Evolutionary conservation across 1,284 basidiomycete genomes (phyloP).

Genomic region (Puccinia triticina): DNA sequence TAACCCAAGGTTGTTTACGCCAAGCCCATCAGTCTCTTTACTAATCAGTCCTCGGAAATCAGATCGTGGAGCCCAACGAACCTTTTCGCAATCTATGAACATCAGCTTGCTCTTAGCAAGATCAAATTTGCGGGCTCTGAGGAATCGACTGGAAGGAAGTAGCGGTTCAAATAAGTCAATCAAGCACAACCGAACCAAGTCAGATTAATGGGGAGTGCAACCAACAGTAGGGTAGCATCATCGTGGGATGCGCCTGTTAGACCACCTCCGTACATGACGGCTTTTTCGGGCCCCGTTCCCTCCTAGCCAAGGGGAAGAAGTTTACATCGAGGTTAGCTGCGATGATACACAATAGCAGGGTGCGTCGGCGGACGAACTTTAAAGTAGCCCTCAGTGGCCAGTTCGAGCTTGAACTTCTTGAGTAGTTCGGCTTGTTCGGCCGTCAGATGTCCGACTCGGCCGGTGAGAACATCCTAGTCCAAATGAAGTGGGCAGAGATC

Average conservation of each 20-base stretch:
- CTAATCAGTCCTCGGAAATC: background rate
- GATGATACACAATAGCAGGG: constrained; percentile 50
- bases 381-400: constrained; percentile 13
- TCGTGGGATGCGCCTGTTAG: constrained; percentile 4
- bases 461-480: constrained; percentile 67
- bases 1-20: background rate
- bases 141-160: constrained; percentile 64
- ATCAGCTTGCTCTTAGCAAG: constrained; percentile 78
- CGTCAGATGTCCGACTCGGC: constrained; percentile 77
- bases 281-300: constrained; percentile 38
- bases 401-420: constrained; percentile 4
- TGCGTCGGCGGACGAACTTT: background rate
- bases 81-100: constrained; percentile 73
- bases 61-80: background rate
- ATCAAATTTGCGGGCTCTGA: constrained; percentile 92
- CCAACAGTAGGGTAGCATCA: constrained; percentile 41
- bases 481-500: background rate
- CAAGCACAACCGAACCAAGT: constrained; percentile 54
- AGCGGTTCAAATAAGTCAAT: constrained; percentile 45
- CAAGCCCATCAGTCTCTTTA: background rate
- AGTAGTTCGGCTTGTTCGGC: constrained; percentile 51
- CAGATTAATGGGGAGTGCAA: background rate
- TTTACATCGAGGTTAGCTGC: constrained; percentile 71
- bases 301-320: constrained; percentile 72
- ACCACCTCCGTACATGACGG: constrained; percentile 48